Evolutionary conservation across 148 eudicot genomes (phyloP).

Genomic region (Rhododendron molle): DNA sequence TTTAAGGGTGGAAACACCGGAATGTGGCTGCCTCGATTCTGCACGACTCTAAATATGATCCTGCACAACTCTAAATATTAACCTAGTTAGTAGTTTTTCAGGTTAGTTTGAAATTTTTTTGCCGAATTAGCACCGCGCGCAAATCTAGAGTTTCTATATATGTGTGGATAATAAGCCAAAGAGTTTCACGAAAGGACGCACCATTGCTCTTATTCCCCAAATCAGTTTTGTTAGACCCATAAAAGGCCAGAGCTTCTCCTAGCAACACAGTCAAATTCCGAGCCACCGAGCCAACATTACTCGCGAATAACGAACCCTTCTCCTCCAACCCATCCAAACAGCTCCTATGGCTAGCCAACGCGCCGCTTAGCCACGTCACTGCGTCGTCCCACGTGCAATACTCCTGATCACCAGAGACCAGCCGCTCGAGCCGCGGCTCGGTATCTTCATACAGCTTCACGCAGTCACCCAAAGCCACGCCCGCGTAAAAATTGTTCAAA

Average conservation of each 20-base stretch:
- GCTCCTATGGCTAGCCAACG: constrained; percentile 51
- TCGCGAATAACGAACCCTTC: constrained; percentile 17
- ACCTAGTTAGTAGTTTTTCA: not conserved
- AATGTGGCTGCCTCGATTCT: no score
- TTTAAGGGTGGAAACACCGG: no score
- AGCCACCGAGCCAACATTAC: constrained; percentile 2
- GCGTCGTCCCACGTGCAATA: constrained; percentile 37
- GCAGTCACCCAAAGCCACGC: constrained; percentile 44
- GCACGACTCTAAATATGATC: no score
- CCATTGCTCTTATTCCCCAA: constrained; percentile 8
- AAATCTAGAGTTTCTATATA: not conserved
- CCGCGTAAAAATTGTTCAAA: not conserved
- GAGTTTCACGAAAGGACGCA: not conserved
- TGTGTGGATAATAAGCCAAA: not conserved
- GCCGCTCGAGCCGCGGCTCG: constrained; percentile 33
- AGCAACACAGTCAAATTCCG: constrained; percentile 24
- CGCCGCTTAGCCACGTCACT: constrained; percentile 58
- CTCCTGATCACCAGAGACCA: constrained; percentile 15
- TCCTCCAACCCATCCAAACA: constrained; percentile 70
- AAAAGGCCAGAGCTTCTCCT: constrained; percentile 26
- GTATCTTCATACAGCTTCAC: constrained; percentile 52
- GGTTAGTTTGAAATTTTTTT: not conserved
- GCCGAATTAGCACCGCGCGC: not conserved
- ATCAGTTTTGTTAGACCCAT: constrained; percentile 4
- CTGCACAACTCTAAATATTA: no score